Conservation (phyloP, 2,329 filamentous ascomycete species). For the Coniosporium tulheliwenetii region DNA sequence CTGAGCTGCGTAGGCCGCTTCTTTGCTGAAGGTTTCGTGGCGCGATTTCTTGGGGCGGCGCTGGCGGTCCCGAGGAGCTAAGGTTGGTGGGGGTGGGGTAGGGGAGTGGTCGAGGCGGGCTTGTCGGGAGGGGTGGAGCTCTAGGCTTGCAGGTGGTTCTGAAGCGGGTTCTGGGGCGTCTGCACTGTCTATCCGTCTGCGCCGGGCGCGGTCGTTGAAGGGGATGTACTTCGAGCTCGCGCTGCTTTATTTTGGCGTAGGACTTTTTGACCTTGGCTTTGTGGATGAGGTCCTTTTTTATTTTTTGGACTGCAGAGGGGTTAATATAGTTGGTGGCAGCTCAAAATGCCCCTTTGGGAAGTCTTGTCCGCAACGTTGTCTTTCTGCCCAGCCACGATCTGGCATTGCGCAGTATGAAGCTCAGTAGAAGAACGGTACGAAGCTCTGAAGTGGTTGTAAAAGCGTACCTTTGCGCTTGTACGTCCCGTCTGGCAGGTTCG, state of each 20-base stretch:
- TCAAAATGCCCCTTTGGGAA: no score
- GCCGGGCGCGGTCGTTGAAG: slow-evolving; percentile 10
- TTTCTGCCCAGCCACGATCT: no score
- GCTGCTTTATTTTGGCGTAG: slow-evolving; percentile 73
- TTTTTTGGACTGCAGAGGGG: slow-evolving; percentile 83
- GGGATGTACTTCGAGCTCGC: slow-evolving; percentile 20
- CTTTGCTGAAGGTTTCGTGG: slow-evolving; percentile 25
- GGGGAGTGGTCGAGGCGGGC: slow-evolving; percentile 10
- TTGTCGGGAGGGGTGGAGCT: slow-evolving; percentile 27
- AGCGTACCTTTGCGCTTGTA: slow-evolving; percentile 80
- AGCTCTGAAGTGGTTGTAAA: background rate
- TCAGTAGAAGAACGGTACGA: background rate
- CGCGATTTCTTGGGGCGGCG: slow-evolving; percentile 23
- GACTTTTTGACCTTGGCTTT: slow-evolving; percentile 89
- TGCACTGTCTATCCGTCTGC: slow-evolving; percentile 3
- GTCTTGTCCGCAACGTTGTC: no score
- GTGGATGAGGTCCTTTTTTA: slow-evolving; percentile 77
- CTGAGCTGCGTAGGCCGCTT: slow-evolving; percentile 30
- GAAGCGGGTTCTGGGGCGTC: slow-evolving; percentile 8
- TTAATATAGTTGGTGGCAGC: no score
- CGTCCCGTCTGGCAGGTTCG: slow-evolving; percentile 78
- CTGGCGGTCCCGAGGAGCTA: no score
- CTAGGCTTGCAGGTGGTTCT: slow-evolving; percentile 21
- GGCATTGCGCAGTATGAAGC: no score
- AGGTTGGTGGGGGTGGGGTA: slow-evolving; percentile 6